These are phyloP conservation scores for Trichophyton schoenleinii DNA, from an alignment of 2,329 filamentous ascomycete species.

Conservation along the genomic window DNA sequence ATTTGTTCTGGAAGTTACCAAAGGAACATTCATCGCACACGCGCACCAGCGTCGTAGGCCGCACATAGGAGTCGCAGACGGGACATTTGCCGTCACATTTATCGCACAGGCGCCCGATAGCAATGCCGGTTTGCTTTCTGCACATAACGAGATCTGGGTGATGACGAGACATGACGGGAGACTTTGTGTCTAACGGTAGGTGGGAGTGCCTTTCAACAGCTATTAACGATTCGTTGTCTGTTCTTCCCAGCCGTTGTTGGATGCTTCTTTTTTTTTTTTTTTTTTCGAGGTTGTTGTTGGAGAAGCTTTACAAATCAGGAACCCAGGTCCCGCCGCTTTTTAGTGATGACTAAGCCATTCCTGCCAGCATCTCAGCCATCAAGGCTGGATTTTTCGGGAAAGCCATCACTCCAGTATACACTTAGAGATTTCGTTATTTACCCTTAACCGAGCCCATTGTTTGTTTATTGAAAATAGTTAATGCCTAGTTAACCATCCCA, in stretches of 20 bases:
- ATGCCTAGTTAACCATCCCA: too few species aligned
- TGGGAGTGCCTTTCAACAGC: background rate
- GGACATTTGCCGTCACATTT: slow-evolving; percentile 99
- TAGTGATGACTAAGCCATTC: too few species aligned
- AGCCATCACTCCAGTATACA: too few species aligned
- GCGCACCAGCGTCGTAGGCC: slow-evolving; percentile 88
- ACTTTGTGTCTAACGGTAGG: background rate
- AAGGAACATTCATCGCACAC: slow-evolving; percentile 99
- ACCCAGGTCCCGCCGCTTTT: too few species aligned
- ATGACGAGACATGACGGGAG: slow-evolving; percentile 67
- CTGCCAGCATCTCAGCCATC: too few species aligned
- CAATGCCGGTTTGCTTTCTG: slow-evolving; percentile 94
- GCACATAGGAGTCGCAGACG: slow-evolving; percentile 97
- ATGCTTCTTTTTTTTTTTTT: background rate
- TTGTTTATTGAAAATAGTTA: too few species aligned
- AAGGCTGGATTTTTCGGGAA: too few species aligned
- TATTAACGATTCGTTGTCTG: background rate
- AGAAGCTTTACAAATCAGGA: too few species aligned
- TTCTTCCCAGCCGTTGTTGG: background rate
- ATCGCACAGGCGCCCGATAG: slow-evolving; percentile 96
- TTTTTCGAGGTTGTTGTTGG: background rate
- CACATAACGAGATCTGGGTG: slow-evolving; percentile 99
- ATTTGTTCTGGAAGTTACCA: slow-evolving; percentile 99
- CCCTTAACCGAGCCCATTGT: too few species aligned
- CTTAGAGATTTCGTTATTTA: too few species aligned